These are phyloP conservation scores for Trichophyton schoenleinii DNA, from an alignment of 2,329 filamentous ascomycete species.

Conservation along the genomic window DNA sequence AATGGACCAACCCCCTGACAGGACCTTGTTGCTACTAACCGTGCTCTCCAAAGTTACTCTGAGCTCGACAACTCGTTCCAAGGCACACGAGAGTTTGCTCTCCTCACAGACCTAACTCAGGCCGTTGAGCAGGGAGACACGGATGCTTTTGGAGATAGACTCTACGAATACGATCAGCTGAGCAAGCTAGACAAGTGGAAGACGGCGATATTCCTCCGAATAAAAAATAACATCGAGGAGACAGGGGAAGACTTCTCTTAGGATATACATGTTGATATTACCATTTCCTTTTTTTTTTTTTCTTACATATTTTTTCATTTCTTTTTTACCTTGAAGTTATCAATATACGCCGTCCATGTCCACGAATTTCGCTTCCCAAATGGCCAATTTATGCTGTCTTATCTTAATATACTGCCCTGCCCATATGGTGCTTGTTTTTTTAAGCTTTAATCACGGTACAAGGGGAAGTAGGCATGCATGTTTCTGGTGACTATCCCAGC, in stretches of 20 bases:
- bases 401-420: background rate
- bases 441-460: background rate
- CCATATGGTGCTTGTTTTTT: background rate
- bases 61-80: slow-evolving; percentile 68
- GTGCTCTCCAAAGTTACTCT: slow-evolving; percentile 69
- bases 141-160: slow-evolving; percentile 71
- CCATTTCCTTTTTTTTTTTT: background rate
- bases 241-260: slow-evolving; percentile 57
- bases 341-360: slow-evolving; percentile 9
- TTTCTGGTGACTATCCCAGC: background rate
- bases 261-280: slow-evolving; percentile 7
- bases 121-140: slow-evolving; percentile 66
- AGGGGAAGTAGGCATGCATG: background rate
- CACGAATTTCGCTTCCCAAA: slow-evolving; percentile 1
- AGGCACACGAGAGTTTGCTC: slow-evolving; percentile 65
- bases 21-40: slow-evolving; percentile 66
- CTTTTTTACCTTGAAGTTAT: background rate
- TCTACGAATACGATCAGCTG: slow-evolving; percentile 83
- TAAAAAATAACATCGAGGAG: slow-evolving; percentile 74
- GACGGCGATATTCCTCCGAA: slow-evolving; percentile 66
- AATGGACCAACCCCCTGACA: slow-evolving; percentile 13
- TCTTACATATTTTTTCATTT: no score
- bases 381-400: background rate
- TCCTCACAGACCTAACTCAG: slow-evolving; percentile 63
- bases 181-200: slow-evolving; percentile 97